Evolutionary conservation across 768 basidiomycete genomes (phyloP), one percentile per base, ranked within the genome.

Genomic region (Agaricus blazei): DNA sequence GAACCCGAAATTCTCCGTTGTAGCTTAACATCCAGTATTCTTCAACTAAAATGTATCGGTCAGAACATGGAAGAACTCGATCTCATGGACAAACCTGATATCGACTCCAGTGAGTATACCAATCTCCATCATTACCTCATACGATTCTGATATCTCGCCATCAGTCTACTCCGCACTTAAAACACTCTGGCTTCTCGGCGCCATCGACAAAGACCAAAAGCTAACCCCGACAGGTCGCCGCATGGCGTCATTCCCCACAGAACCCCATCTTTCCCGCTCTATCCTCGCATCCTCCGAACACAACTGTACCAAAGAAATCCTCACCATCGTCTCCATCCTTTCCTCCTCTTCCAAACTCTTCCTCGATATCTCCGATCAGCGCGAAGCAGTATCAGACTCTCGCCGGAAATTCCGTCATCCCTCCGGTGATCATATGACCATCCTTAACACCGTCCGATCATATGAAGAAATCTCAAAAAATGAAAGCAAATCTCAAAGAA

Each of bases 161-260:
- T 44, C 34, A 89, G 87, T 88, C 57, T 60, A 67, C 4, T 80
- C 83, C 4, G 85, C 88, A 9, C 68, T 89, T 3, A 83, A 83
- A 67, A 82, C 83, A 0, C 80, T 99, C 12, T 89, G 82, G 72
- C 73, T 92, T 2, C 79, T 98, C 8, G 85, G 84, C 12, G 95
- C 95, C 11, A 75, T 98, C 56, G 80, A 88, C 65, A 71, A 79
- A 36, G 75, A 77, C 14, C 84, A 82, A 56, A 64, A 65, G 4
- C 74, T 99, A 51, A 97, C 94, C 0, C 62, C 75, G 0, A 68
- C 88, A 3, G 97, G 97, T 2, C 81, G 83, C 4, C 73, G 84
- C 58, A 98, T 99, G 90, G 87, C 93, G 3, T 64, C 74, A n/a
- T 92, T 95, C 65, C 97, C 97, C 2, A 80, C 97, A n/a, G 93